Evolutionary conservation across 306 rosid species (phyloP).

Genomic region (Fagus crenata): DNA sequence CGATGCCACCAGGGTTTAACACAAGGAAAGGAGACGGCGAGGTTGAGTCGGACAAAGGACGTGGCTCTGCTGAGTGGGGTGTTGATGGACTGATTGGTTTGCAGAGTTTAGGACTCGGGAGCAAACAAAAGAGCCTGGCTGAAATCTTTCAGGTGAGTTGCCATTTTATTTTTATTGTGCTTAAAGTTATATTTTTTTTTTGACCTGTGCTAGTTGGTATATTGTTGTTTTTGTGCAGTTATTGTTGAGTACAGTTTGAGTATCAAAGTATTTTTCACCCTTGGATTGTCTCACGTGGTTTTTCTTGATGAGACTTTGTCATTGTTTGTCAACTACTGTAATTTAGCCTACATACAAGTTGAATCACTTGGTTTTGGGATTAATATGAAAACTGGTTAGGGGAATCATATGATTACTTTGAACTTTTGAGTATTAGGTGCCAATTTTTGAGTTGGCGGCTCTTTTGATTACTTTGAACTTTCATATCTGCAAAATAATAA

Average conservation of each 20-base stretch:
- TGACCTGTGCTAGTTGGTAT: not conserved
- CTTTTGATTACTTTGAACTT: not conserved
- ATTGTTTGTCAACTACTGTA: not conserved
- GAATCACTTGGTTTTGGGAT: not conserved
- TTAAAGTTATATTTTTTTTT: not conserved
- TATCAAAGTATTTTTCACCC: not conserved
- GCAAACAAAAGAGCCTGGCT: conserved; percentile 83
- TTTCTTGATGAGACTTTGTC: not conserved
- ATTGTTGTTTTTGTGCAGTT: conserved; percentile 3
- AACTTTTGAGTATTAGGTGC: not conserved
- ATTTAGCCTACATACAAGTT: not conserved
- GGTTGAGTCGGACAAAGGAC: conserved; percentile 50
- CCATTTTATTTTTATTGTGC: conserved; percentile 9
- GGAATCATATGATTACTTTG: no score
- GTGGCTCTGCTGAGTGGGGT: conserved; percentile 77
- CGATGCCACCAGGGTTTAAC: conserved; percentile 78
- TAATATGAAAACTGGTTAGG: no score
- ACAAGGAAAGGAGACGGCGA: conserved; percentile 57
- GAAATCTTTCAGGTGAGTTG: conserved; percentile 85
- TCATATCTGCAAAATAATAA: not conserved
- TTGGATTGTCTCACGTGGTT: conserved; percentile 5
- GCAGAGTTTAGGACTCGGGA: conserved; percentile 78
- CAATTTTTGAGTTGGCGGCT: not conserved
- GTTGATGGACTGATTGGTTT: conserved; percentile 82
- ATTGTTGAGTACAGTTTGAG: not conserved